Evolutionary conservation across 805 yeast genomes (phyloP), one percentile per base, ranked within the genome.

Genomic region (Cyberlindnera mississippiensis): DNA sequence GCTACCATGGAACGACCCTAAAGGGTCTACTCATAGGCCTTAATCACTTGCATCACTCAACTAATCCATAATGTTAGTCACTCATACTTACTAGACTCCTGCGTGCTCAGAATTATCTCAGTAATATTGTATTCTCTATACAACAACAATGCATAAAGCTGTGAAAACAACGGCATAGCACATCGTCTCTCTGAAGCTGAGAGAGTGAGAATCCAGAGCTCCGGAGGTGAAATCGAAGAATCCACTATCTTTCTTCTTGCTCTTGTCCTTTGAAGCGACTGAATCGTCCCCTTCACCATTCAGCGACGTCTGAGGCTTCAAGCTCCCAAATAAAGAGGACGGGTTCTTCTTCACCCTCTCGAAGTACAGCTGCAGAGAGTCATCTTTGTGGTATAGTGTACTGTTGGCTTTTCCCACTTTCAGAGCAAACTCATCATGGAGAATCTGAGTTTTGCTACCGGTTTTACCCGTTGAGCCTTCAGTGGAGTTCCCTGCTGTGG

Each of bases 271-370:
- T 13, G 20, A 13, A 8, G 13, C 15, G 11, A 17, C 27, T 16
- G 14, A 13, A n/a, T 18, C 27, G 11, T 20, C 28, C 13, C 15
- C 16, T 17, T 19, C 39, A 9, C 17, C 38, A 26, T 33, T n/a
- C 38, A 13, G 29, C 33, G 6, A 28, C 19, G 3, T 34, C 32
- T 10, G 29, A 16, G 18, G 7, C 5, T 26, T 20, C 13, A 17
- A 6, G 11, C 22, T 8, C 4, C 11, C 13, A 32, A 48, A 48
- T 19, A 48, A 39, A 2, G 41, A 33, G 6, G 52, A 48, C 4
- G 50, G 52, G 19, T 45, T 45, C 38, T 38, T 42, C 32, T 38
- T 48, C 20, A 42, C 35, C 30, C 35, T 40, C 8, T 37, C 49
- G 15, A 48, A 34, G 18, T 26, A 31, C 33, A 15, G n/a, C 6